These are phyloP conservation scores for Boletus rubroflammeus DNA, from an alignment of 768 basidiomycete genomes.

Conservation along the genomic window DNA sequence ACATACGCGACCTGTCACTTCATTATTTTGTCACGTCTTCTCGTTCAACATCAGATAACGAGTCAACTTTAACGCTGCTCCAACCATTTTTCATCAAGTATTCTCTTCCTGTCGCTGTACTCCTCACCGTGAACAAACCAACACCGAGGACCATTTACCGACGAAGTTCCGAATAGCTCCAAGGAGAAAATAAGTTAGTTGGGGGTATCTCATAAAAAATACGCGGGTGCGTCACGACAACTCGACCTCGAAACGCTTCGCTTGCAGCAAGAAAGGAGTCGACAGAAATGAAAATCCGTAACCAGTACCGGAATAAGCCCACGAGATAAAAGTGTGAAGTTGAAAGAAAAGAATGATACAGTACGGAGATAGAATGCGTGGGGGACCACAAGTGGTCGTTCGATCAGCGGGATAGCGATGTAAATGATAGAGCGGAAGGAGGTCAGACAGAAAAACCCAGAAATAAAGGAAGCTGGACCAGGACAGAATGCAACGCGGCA, in stretches of 20 bases:
- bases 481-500: conserved; percentile 6
- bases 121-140: neutral
- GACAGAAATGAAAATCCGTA: conserved; percentile 19
- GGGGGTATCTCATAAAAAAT: conserved; percentile 28
- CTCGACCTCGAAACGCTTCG: neutral
- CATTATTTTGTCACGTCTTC: neutral
- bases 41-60: neutral
- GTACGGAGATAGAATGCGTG: conserved; percentile 3
- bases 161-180: neutral
- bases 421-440: conserved; percentile 1
- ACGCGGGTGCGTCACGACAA: conserved; percentile 13
- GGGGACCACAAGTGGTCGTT: conserved; percentile 3
- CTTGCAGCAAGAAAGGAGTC: conserved; percentile 1
- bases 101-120: neutral
- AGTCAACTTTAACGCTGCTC: neutral
- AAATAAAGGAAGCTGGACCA: neutral
- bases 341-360: conserved; percentile 1
- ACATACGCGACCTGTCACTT: conserved; percentile 26
- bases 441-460: conserved; percentile 4
- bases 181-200: conserved; percentile 5
- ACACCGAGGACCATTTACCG: neutral
- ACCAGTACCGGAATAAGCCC: conserved; percentile 16
- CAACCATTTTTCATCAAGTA: neutral
- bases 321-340: conserved; percentile 1
- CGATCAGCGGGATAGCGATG: conserved; percentile 19